Base-by-base conservation (phyloP, 208 protist species). In the Leishmania tarentolae region DNA sequence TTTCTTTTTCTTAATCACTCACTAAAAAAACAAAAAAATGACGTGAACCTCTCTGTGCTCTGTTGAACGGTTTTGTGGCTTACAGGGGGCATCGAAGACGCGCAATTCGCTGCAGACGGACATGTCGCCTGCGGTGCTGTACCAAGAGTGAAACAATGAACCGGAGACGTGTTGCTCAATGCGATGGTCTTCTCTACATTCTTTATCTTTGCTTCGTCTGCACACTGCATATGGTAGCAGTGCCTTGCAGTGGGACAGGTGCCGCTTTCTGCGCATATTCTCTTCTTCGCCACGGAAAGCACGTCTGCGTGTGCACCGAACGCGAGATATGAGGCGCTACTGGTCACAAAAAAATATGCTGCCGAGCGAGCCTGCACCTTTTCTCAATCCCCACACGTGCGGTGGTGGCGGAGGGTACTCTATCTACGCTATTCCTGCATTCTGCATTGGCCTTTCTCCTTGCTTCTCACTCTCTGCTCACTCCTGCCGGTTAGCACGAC, bases 1-100 rank as follows among this genome's bases (percentile, higher is more conserved):
- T 69, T 84, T 86, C 77, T 57, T 66, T 78, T 44, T 42, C 37
- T 75, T 77, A 71, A 83, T 86, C 56, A 31, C 35, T 44, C 65
- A 50, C 52, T 53, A 50, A 73, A 73, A 73, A 24, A 71, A 71
- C 24, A 5, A 69, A 42, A 71, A 42, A 72, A 73, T 35, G 42
- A 73, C 47, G n/a, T 35, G 40, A 73, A 28, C 28, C 21, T 52
- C 28, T 50, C 24, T n/a, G 24, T 73, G 42, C 21, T 31, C 28
- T 8, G 44, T 31, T 44, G 28, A 19, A n/a, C 28, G 42, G 19
- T 71, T 52, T 37, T 73, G 21, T 52, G 40, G 28, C 28, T 50
- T 50, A 21, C 17, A 19, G 24, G 8, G 69, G 24, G 17, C 69
- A 35, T 52, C 28, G 21, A 73, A 53, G 28, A 35, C 44, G 31